Base-by-base conservation (phyloP, 202 grass and related monocot species). In the Saccharum hybrid region DNA sequence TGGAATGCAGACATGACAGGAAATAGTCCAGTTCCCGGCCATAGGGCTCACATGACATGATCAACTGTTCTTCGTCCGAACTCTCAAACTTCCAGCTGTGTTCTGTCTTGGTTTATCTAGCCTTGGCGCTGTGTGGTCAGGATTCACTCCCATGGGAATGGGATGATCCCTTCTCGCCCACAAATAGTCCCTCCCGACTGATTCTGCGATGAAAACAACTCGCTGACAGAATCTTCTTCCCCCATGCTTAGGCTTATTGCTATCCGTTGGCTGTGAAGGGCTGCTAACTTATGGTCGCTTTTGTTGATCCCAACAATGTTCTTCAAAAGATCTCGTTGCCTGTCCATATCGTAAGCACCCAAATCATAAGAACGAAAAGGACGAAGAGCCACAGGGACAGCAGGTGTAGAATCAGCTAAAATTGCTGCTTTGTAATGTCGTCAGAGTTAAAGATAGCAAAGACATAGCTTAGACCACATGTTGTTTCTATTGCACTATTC, bases 251-350 rank as follows among this genome's bases (percentile, higher is more conserved):
- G 67, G 26, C 26, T 39, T 43, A 88, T 81, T 72, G 71, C 21
- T 77, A 78, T 76, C 82, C 61, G 36, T 9, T 79, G 46, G 52
- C 62, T 85, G 69, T 5, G 41, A 82, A 61, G 85, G 85, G 48
- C 76, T 83, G 66, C 75, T 67, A 28, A 90, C 66, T 82, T 90
- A 92, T 79, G 74, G 62, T 33, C 85, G 76, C 78, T 98, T 98
- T 18, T 93, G 96, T 86, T 98, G 65, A 98, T 96, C 43, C 91
- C 93, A 23, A 98, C 72, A 70, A 94, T 89, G 42, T 94, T 89
- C 88, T 92, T 92, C 68, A 94, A 82, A 62, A 98, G 89, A 92
- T 96, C 89, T 21, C 91, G 93, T 79, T 98, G 96, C 86, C 91
- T 96, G 91, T 38, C n/a, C 52, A 86, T 21, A 60, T 10, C 56